Conservation (phyloP, 257 asterid species). For the Jaltomata sinuosa region DNA sequence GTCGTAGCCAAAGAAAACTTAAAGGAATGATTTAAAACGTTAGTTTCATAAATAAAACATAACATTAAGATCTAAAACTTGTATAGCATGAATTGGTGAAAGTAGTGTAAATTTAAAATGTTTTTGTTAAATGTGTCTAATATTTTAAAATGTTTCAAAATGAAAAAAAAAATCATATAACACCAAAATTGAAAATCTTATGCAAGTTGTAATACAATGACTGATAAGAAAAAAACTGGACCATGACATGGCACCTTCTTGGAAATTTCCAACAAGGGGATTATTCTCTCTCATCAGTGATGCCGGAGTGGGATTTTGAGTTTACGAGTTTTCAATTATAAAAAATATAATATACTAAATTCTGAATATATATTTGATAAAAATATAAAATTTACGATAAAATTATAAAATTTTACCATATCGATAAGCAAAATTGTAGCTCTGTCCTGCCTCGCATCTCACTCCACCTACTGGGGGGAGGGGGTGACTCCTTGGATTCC, state of each 20-base stretch:
- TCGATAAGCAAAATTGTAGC: not conserved
- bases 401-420: not conserved
- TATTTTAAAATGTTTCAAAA: not conserved
- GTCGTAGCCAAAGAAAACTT: not conserved
- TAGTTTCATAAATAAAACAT: not conserved
- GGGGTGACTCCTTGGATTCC: not conserved
- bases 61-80: not conserved
- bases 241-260: not conserved
- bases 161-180: not conserved
- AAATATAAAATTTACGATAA: not conserved
- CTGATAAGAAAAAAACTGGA: not conserved
- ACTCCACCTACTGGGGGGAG: not conserved
- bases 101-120: not conserved
- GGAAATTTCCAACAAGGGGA: not conserved
- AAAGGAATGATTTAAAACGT: not conserved
- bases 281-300: not conserved
- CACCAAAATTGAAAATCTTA: not conserved
- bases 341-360: not conserved
- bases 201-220: not conserved
- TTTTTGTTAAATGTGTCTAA: not conserved
- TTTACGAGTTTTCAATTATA: not conserved
- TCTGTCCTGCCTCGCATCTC: not conserved
- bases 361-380: accelerated
- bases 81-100: not conserved
- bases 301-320: not conserved